A percentile compares a stretch with the other conserved stretches of the same genome.
Conservation (phyloP, 208 protist species). For the Spongospora subterranea region DNA sequence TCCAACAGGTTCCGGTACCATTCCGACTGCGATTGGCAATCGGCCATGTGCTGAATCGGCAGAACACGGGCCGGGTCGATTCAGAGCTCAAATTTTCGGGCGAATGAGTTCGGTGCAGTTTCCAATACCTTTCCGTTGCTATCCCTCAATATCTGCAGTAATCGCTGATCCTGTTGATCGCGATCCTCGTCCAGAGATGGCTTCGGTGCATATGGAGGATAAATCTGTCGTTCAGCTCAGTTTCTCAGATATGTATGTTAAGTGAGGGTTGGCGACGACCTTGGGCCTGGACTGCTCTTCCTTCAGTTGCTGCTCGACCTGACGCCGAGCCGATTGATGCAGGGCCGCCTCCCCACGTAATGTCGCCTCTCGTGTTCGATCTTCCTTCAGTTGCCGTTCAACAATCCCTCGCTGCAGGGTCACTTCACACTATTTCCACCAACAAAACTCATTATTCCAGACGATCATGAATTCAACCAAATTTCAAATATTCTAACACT, state of each 20-base stretch:
- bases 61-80: not conserved
- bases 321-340: not conserved
- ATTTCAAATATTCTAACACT: too few relatives aligned
- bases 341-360: not conserved
- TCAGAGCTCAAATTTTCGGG: not conserved
- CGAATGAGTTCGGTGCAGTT: not conserved
- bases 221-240: too few relatives aligned
- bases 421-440: too few relatives aligned
- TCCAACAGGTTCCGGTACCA: not conserved
- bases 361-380: not conserved
- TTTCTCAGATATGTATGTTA: too few relatives aligned
- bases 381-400: not conserved
- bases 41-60: constrained; percentile 8
- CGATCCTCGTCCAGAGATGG: not conserved
- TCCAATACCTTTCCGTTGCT: not conserved
- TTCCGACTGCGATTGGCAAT: not conserved
- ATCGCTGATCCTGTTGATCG: not conserved
- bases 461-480: too few relatives aligned
- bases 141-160: not conserved
- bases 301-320: not conserved
- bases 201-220: not conserved
- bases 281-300: constrained; percentile 8
- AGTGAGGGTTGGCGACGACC: too few relatives aligned
- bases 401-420: not conserved
- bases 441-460: too few relatives aligned